Evolutionary conservation across 345 rosid genomes (phyloP), one percentile per base, ranked within the genome.

Genomic region (Acer yangbiense): DNA sequence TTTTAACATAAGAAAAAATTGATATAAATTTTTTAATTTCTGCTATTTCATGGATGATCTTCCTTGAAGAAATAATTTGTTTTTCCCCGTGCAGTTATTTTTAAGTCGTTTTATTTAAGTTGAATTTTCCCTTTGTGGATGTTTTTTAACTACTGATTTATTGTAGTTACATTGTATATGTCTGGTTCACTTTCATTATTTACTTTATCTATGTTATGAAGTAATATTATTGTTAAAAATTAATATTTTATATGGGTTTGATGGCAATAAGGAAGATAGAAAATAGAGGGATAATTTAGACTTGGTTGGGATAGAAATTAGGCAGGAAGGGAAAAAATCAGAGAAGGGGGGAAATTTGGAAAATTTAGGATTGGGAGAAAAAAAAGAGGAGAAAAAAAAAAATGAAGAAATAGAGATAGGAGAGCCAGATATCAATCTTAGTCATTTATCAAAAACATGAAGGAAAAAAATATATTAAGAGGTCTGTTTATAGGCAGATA

Each of bases 1-100:
- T 52, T 58, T 60, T 67, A 43, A 66, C 43, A 43, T 63, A 60
- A 29, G 20, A 65, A 80, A 75, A 57, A 32, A 23, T 6, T 43
- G 29, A 21, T 44, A 43, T 72, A 68, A 43, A 64, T 35, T 35
- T 35, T 35, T 35, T 35, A 35, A 35, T 54, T 20, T 76, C 13
- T 6, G 25, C 17, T 69, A 7, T 68, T 48, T 39, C 43, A 2
- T 72, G 65, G 23, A 55, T 64, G 65, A 11, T 54, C 35, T 23
- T 9, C 17, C 16, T 43, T 79, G 73, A 71, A 68, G 44, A 71
- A 75, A 18, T 25, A 65, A 71, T 35, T 29, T 7, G 9, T 50
- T 9, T 68, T 54, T 43, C 25, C 20, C 14, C 9, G 43, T 46
- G 29, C 57, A 8, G 1, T 46, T 21, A 61, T 68, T 75, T 75